These are phyloP conservation scores for Linnemannia zychae DNA, from an alignment of 192 early-diverging fungal species.

Conservation along the genomic window DNA sequence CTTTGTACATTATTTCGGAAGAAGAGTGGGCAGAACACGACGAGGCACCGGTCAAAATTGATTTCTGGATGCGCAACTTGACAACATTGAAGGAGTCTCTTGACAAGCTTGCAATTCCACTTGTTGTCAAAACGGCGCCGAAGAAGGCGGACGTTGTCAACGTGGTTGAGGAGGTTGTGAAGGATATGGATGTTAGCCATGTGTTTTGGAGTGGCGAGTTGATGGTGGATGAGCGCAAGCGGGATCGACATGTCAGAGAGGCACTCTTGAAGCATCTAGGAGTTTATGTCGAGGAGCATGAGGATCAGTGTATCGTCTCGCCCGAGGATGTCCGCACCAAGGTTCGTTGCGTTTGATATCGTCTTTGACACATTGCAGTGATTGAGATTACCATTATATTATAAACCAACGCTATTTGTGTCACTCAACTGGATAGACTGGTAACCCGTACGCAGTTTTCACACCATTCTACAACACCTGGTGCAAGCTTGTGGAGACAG, in stretches of 20 bases:
- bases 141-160: constrained; percentile 26
- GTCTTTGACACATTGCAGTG: background rate
- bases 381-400: background rate
- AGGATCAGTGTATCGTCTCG: constrained; percentile 70
- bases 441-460: constrained; percentile 47
- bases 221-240: constrained; percentile 61
- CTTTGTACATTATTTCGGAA: constrained; percentile 68
- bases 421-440: constrained; percentile 13
- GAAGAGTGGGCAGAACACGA: constrained; percentile 70
- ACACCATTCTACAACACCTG: constrained; percentile 50
- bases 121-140: constrained; percentile 55
- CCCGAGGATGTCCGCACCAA: constrained; percentile 68
- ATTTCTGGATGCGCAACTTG: constrained; percentile 68
- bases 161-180: constrained; percentile 12
- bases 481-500: constrained; percentile 44
- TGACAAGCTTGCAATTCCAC: constrained; percentile 55
- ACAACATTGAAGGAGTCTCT: constrained; percentile 43
- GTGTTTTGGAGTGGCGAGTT: constrained; percentile 50
- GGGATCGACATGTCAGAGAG: constrained; percentile 49
- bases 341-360: constrained; percentile 20
- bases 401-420: background rate
- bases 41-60: constrained; percentile 64
- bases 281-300: constrained; percentile 40
- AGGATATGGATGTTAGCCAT: constrained; percentile 42
- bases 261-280: constrained; percentile 4